Base-by-base conservation (phyloP, 1,139 yeast species). In the Tardiomyces blankii region DNA sequence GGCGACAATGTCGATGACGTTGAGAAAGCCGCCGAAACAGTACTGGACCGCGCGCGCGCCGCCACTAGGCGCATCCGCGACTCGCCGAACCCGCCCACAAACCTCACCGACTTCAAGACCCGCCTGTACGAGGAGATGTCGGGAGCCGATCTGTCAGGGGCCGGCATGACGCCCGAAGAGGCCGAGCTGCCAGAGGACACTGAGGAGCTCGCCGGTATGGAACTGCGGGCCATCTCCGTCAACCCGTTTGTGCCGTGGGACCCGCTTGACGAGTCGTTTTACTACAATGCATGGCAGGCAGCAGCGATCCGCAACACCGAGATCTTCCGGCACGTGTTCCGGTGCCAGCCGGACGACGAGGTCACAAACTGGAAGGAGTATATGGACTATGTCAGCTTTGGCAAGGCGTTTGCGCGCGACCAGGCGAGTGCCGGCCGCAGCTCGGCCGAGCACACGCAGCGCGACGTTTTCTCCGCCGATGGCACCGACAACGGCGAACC, bases 211-310 rank as follows among this genome's bases (percentile, higher is more conserved):
- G 35, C 35, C 5, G 35, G 16, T 5, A 9, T 9, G 18, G 21
- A 18, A 3, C 39, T 35, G 12, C 18, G 49, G 38, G 48, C 51
- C 14, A 51, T 57, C 13, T 82, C 80, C 49, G 73, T 91, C 48
- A 96, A 88, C 61, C 98, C 98, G 0, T 87, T 85, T 61, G 73
- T 77, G 1, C 87, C 93, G 62, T 81, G 75, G 49, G 99, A 93
- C 65, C 98, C 98, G 0, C 63, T 91, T 42, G 77, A 74, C 49
- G 82, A 77, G 11, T 77, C 75, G 3, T 91, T 93, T 60, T 86
- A 80, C 59, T 91, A 84, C 56, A 95, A 87, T 54, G 64, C 82
- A n/a, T 91, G 96, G 96, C 77, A 73, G 57, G 82, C 84, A 11
- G 79, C 78, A 59, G 97, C 98, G 0, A 70, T 83, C 49, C 74